A percentile compares a stretch with the other conserved stretches of the same genome.
Evolutionary conservation across 345 rosid genomes (phyloP).

Genomic region (Raphanus raphanistrum): DNA sequence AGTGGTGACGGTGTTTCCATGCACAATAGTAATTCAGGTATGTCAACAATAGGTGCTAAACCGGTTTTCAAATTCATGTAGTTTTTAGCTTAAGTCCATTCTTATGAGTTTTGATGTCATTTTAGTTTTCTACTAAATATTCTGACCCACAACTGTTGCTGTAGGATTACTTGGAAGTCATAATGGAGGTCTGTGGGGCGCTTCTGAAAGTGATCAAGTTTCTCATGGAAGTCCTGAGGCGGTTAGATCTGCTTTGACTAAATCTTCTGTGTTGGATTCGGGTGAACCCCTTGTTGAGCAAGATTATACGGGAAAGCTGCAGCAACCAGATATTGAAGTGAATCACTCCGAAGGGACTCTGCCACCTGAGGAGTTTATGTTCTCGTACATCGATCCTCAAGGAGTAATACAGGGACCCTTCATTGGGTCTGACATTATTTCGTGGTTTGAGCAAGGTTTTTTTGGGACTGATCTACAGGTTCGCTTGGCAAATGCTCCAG

Average conservation of each 20-base stretch:
- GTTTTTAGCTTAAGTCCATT: background rate
- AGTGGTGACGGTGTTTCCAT: conserved; percentile 16
- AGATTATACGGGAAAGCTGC: conserved; percentile 27
- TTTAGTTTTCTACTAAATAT: background rate
- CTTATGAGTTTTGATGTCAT: background rate
- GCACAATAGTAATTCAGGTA: conserved; percentile 26
- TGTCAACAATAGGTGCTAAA: background rate
- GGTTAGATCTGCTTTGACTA: conserved; percentile 15
- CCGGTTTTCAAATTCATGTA: conserved; percentile 1
- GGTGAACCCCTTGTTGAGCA: conserved; percentile 32
- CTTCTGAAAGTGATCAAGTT: conserved; percentile 22
- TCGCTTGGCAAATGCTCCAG: conserved; percentile 69
- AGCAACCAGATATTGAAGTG: conserved; percentile 28
- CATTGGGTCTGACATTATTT: conserved; percentile 69
- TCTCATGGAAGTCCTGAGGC: conserved; percentile 32
- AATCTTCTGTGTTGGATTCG: conserved; percentile 33
- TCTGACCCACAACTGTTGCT: conserved; percentile 9
- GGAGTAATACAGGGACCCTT: conserved; percentile 86
- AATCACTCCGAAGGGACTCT: conserved; percentile 30
- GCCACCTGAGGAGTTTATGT: conserved; percentile 61
- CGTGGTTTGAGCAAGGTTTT: conserved; percentile 93
- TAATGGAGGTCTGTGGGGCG: conserved; percentile 3
- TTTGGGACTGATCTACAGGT: conserved; percentile 83
- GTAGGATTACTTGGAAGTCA: conserved; percentile 26
- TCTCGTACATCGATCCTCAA: conserved; percentile 86